Base-by-base conservation (phyloP, 345 rosid genomes). In the Eucalyptus regnans region DNA sequence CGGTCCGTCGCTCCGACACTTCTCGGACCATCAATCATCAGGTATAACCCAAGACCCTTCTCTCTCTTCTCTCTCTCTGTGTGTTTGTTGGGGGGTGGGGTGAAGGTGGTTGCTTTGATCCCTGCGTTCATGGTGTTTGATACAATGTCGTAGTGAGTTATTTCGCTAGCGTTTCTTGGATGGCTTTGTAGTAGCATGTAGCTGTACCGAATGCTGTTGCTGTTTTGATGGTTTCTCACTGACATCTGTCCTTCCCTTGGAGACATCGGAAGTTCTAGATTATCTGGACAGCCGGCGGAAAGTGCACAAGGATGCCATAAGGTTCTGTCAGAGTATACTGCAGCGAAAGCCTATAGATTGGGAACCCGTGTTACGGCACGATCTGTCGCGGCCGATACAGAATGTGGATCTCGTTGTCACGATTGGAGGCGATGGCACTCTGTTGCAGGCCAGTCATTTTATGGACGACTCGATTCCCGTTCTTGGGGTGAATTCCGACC, bases 371-470 rank as follows among this genome's bases (percentile, higher is more conserved):
- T 89, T 94, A 8, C 96, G 99, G 41, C 93, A 93, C 18, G 90
- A 92, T 76, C 89, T 96, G 87, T 92, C 93, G 4, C 89, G 88
- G 84, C 95, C 95, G 22, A 93, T 97, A 86, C 91, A 86, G 88
- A 90, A 95, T 88, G 96, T 95, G 52, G 99, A 97, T 92, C 92
- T 97, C 91, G 99, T 97, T 64, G 94, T 97, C 86, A 97, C 99
- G 4, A 91, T 97, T 15, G 98, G 99, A 88, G 99, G 99, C 50
- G 99, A 97, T 86, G 99, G 99, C 54, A 97, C 99, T 20, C 98
- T 97, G 50, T 91, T 97, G 95, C 98, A 95, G 88, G 99, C 99
- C 52, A 94, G 98, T 88, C 99, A 97, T 93, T 95, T 95, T 86
- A 88, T 97, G 80, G 97, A 96, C 91, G 96, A 94, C 86, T 93